phyloP scores from a whole-genome alignment of 1,139 yeast genomes.

The Hemisphaericaspora xylanilytica region DNA sequence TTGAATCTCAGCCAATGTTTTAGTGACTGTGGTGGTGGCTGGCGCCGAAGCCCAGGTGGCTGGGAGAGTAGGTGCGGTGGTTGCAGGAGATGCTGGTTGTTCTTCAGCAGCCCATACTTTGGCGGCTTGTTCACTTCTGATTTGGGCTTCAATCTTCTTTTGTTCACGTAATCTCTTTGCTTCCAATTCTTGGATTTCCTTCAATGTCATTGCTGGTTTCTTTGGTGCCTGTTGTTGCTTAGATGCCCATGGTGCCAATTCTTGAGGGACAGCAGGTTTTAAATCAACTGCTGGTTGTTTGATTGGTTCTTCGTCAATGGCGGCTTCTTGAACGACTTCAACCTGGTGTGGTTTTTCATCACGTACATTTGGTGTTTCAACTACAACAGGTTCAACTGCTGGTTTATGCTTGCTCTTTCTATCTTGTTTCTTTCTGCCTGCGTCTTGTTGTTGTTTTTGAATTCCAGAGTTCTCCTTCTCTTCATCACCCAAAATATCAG shows the following conservation, averaged over 20 bases:
- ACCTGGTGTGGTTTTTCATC: constrained; percentile 1
- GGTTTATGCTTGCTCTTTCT: not conserved
- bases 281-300: constrained; percentile 11
- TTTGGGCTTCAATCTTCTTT: constrained; percentile 33
- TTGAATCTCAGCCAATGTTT: constrained; percentile 47
- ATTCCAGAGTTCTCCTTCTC: constrained; percentile 16
- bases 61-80: constrained; percentile 37
- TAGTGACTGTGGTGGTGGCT: constrained; percentile 20
- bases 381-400: not conserved
- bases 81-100: constrained; percentile 13
- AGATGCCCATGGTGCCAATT: constrained; percentile 19
- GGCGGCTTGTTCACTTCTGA: constrained; percentile 29
- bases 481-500: constrained; percentile 35
- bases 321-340: constrained; percentile 3
- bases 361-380: not conserved
- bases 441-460: not conserved
- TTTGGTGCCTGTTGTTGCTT: constrained; percentile 15
- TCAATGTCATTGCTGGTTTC: constrained; percentile 55
- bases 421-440: not conserved
- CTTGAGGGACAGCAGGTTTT: constrained; percentile 24
- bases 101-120: constrained; percentile 22
- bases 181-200: constrained; percentile 70
- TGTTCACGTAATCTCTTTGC: constrained; percentile 49
- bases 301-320: constrained; percentile 1
- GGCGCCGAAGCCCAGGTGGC: constrained; percentile 55